phyloP scores from a whole-genome alignment of 176 grass and related monocot species.

The Echinochloa phyllopogon region DNA sequence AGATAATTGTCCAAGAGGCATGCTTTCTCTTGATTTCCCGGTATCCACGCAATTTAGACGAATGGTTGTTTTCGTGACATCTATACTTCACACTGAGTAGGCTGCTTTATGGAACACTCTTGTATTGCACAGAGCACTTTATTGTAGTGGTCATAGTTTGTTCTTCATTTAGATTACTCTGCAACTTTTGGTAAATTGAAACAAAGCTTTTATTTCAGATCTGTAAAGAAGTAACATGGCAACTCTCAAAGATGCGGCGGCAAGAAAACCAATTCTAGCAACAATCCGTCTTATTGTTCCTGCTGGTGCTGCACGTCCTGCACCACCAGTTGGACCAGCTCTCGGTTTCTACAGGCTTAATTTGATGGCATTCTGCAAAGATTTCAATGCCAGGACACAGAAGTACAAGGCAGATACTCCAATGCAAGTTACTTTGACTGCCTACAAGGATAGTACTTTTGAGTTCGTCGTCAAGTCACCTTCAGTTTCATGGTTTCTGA shows the following conservation, averaged over 20 bases:
- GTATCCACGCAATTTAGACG: background rate
- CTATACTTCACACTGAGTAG: background rate
- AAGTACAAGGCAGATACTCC: slow-evolving; percentile 86
- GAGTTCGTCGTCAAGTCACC: slow-evolving; percentile 82
- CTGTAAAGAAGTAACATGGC: background rate
- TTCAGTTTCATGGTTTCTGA: slow-evolving; percentile 77
- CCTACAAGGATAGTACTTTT: slow-evolving; percentile 82
- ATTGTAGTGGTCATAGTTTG: background rate
- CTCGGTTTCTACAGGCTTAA: slow-evolving; percentile 80
- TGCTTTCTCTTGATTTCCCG: no score
- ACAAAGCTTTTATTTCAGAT: background rate
- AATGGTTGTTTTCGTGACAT: background rate
- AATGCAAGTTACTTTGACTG: slow-evolving; percentile 73
- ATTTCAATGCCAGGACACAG: slow-evolving; percentile 90
- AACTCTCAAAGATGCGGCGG: slow-evolving; percentile 66
- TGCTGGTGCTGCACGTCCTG: slow-evolving; percentile 71
- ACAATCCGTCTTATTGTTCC: slow-evolving; percentile 74
- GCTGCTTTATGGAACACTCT: background rate
- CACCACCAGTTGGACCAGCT: slow-evolving; percentile 65
- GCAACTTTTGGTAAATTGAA: background rate
- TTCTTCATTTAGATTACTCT: background rate
- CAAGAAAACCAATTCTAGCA: slow-evolving; percentile 60
- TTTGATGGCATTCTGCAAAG: slow-evolving; percentile 94
- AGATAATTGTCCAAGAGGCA: no score
- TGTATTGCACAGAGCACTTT: background rate